Base-by-base conservation (phyloP, 164 flowering plant genomes). In the Pachysandra terminalis region DNA sequence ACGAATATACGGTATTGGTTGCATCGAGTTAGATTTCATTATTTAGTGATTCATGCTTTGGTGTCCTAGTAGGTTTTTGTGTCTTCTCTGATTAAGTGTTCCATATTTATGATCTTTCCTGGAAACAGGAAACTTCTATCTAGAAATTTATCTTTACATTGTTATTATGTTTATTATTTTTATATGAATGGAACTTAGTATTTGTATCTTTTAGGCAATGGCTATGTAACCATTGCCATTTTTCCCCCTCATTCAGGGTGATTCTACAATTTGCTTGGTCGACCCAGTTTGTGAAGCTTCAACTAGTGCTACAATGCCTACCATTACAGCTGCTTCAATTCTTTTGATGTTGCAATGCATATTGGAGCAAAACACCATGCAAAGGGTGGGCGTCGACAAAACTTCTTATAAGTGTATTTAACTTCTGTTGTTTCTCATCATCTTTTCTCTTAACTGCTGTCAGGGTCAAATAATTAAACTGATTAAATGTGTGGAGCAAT, bases 311-410 rank as follows among this genome's bases (percentile, higher is more conserved):
- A 63, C 74, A 7, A 45, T 66, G 52, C 72, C 78, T 48, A 73
- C 75, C 52, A 35, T 78, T 55, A 19, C 84, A 37, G 74, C 86
- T 56, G 73, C 81, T 59, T 64, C 86, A 57, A 61, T 93, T 74
- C 84, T 87, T 71, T 90, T 90, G 61, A 79, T 88, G 52, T 72
- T 93, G 81, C 98, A 90, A 32, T 75, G 60, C 66, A 76, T 85
- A 61, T 75, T 85, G 77, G 85, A 81, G 73, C 87, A 83, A 48
- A 88, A 85, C 56, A 56, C 78, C 49, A 76, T 80, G 80, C 87
- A 85, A 70, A 80, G 81, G 84, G 93, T 88, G 66, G 23, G 79
- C 19, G 24, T 23, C 8, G 19, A 64, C 37, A 26, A 7, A 13
- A 24, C 13, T 59, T 22, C 51, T 65, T 19, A 45, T 56, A 64